Conservation (phyloP, 352 stramenopile species). For the Phytophthora pluvialis region DNA sequence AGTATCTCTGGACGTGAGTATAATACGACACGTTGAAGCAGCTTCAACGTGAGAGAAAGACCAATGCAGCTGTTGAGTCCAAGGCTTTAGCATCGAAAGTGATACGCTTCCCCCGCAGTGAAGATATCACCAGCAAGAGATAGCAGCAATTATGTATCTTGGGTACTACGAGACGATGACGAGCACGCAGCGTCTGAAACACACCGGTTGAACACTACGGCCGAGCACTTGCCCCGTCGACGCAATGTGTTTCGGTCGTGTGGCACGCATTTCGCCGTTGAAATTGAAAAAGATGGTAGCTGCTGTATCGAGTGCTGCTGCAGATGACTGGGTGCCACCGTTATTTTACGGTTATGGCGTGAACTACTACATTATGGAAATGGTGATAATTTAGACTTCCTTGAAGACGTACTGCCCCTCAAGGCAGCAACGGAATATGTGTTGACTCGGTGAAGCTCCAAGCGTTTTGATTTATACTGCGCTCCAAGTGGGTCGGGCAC, state of each 20-base stretch:
- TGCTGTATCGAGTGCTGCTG: conserved; percentile 79
- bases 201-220: conserved; percentile 67
- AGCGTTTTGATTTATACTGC: too few relatives aligned
- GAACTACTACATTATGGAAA: conserved; percentile 79
- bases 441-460: too few relatives aligned
- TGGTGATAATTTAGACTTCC: conserved; percentile 76
- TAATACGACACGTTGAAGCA: too few relatives aligned
- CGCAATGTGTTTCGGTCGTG: conserved; percentile 79
- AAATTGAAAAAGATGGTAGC: conserved; percentile 72
- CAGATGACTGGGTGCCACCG: conserved; percentile 64
- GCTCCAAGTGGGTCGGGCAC: too few relatives aligned
- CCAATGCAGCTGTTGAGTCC: too few relatives aligned
- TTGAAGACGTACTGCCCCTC: conserved; percentile 60
- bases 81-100: conserved; percentile 74
- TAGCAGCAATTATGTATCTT: conserved; percentile 75
- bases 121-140: conserved; percentile 56
- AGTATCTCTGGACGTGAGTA: too few relatives aligned
- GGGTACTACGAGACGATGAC: conserved; percentile 78
- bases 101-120: conserved; percentile 72
- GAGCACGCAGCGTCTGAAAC: conserved; percentile 63
- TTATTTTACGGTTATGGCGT: conserved; percentile 64
- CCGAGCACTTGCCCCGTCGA: conserved; percentile 55
- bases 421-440: too few relatives aligned
- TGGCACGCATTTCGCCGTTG: conserved; percentile 81
- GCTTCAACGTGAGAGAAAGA: too few relatives aligned